Evolutionary conservation across 805 yeast species (phyloP).

Genomic region (Ogataea salicorniae): DNA sequence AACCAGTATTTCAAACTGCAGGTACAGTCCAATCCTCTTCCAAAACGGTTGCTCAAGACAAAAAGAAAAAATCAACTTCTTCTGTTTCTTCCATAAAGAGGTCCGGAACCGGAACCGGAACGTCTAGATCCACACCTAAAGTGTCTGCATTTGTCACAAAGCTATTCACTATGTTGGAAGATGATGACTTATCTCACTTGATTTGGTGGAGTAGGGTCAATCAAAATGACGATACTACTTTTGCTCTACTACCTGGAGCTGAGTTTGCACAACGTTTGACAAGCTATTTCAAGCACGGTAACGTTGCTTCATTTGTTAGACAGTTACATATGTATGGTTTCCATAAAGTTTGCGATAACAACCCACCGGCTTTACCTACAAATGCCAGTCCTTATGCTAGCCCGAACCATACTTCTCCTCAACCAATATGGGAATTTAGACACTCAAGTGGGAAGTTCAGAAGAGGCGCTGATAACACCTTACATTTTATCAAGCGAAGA

Average conservation of each 20-base stretch:
- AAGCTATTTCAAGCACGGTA: conserved; percentile 88
- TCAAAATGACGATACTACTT: conserved; percentile 44
- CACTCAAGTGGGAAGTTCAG: conserved; percentile 47
- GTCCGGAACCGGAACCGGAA: too few species aligned
- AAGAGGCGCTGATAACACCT: conserved; percentile 40
- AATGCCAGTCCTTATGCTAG: not conserved
- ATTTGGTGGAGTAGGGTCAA: conserved; percentile 59
- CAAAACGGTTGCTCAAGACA: too few species aligned
- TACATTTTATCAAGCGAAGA: conserved; percentile 44
- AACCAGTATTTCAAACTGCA: not conserved
- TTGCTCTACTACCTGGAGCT: conserved; percentile 59
- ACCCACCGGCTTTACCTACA: conserved; percentile 17
- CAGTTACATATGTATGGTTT: conserved; percentile 96
- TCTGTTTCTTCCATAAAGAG: not conserved
- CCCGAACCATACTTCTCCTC: conserved; percentile 5
- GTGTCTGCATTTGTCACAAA: conserved; percentile 63
- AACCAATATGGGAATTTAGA: conserved; percentile 51
- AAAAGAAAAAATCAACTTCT: not conserved
- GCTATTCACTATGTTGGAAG: conserved; percentile 57
- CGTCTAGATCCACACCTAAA: conserved; percentile 26
- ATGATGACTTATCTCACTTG: conserved; percentile 44
- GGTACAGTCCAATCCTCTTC: not conserved
- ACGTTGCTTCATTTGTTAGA: conserved; percentile 87
- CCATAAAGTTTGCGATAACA: conserved; percentile 64
- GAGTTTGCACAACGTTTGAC: conserved; percentile 58